Conservation (phyloP, 2,329 filamentous ascomycete species). For the Fusarium sterilihyphosum region DNA sequence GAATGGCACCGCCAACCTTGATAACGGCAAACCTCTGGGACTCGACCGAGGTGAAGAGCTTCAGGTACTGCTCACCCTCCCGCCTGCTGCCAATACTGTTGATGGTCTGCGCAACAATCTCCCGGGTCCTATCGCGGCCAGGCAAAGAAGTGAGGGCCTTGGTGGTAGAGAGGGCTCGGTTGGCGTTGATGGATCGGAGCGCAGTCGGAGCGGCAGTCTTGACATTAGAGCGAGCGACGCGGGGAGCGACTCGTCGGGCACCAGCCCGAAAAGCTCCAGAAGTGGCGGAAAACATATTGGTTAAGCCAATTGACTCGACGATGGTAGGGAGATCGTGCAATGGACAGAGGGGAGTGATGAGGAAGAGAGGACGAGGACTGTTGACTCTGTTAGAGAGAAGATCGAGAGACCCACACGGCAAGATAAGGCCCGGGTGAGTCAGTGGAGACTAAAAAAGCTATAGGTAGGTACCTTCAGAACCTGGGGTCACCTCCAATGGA, state of each 20-base stretch:
- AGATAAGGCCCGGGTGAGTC: background rate
- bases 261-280: conserved; percentile 56
- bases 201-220: conserved; percentile 36
- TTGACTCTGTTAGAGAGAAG: conserved; percentile 23
- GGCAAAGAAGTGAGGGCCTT: conserved; percentile 33
- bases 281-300: conserved; percentile 56
- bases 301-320: conserved; percentile 39
- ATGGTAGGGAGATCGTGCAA: conserved; percentile 9
- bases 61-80: conserved; percentile 96
- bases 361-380: conserved; percentile 6
- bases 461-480: background rate
- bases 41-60: conserved; percentile 95
- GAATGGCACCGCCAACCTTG: conserved; percentile 95
- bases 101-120: conserved; percentile 66
- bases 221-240: conserved; percentile 32
- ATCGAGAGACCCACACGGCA: background rate
- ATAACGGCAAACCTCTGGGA: conserved; percentile 98
- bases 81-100: conserved; percentile 97
- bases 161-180: conserved; percentile 43
- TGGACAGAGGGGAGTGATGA: conserved; percentile 8
- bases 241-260: conserved; percentile 53
- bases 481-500: conserved; percentile 13
- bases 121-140: conserved; percentile 44
- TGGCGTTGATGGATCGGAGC: conserved; percentile 39
- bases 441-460: background rate